Evolutionary conservation across 129 eudicot species (phyloP).

Genomic region (Oenanthe sinensis): DNA sequence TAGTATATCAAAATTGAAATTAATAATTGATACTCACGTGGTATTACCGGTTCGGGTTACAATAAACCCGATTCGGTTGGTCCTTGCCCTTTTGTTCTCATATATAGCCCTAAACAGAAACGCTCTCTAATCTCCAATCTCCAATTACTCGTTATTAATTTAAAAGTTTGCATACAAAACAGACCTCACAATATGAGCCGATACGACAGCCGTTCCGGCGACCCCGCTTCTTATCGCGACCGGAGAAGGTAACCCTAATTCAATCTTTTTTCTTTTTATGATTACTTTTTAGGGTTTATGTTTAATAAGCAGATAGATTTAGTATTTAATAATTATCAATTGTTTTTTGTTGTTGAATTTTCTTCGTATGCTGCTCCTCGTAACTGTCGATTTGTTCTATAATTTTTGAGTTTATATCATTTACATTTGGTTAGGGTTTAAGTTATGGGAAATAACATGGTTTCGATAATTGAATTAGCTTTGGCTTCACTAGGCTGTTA

Average conservation of each 20-base stretch:
- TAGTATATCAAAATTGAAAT: no score
- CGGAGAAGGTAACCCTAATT: constrained; percentile 59
- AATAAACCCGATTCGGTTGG: no score
- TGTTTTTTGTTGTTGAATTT: background rate
- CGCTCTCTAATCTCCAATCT: background rate
- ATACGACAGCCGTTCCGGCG: constrained; percentile 85
- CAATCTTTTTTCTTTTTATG: background rate
- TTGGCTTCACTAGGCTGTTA: background rate
- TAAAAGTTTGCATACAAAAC: background rate
- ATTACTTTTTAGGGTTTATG: constrained; percentile 6
- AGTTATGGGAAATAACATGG: background rate
- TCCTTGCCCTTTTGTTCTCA: no score
- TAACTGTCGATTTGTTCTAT: background rate
- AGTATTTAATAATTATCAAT: background rate
- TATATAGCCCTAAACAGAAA: background rate
- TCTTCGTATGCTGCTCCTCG: background rate
- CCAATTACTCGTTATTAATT: background rate
- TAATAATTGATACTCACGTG: no score
- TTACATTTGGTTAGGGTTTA: constrained; percentile 7
- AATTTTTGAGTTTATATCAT: background rate
- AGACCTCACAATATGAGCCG: constrained; percentile 45
- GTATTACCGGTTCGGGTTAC: no score
- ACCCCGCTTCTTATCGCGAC: constrained; percentile 85
- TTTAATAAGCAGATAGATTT: background rate
- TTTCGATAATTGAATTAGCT: background rate